Evolutionary conservation across 2,329 filamentous ascomycete genomes (phyloP).

Genomic region (Fusarium goolgardi): DNA sequence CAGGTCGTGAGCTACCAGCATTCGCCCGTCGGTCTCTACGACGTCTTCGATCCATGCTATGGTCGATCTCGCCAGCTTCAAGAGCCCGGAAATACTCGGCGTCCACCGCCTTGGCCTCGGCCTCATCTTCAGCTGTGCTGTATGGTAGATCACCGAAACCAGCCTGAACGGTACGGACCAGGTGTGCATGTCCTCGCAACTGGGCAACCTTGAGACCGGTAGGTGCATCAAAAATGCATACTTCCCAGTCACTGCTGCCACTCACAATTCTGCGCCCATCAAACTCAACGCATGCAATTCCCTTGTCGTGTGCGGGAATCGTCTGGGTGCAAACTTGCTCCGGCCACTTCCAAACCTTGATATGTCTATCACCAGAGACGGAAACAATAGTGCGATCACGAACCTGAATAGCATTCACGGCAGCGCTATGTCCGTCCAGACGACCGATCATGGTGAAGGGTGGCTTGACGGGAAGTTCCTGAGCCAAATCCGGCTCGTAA

Average conservation of each 20-base stretch:
- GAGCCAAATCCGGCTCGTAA: slow-evolving; percentile 60
- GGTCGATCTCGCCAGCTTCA: slow-evolving; percentile 61
- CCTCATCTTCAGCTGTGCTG: slow-evolving; percentile 78
- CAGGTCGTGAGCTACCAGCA: slow-evolving; percentile 78
- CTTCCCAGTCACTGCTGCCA: slow-evolving; percentile 94
- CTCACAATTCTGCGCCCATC: slow-evolving; percentile 94
- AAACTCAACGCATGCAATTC: slow-evolving; percentile 97
- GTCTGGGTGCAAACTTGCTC: slow-evolving; percentile 80
- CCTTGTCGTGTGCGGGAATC: slow-evolving; percentile 88
- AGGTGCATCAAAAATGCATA: slow-evolving; percentile 91
- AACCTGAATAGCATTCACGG: slow-evolving; percentile 96
- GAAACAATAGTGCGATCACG: slow-evolving; percentile 88
- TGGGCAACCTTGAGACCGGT: slow-evolving; percentile 91
- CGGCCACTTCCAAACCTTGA: slow-evolving; percentile 95
- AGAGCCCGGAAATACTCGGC: slow-evolving; percentile 74
- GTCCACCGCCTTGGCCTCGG: slow-evolving; percentile 79
- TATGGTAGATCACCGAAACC: slow-evolving; percentile 91
- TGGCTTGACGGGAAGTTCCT: slow-evolving; percentile 64
- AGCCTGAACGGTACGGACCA: slow-evolving; percentile 95
- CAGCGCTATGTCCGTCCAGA: slow-evolving; percentile 86
- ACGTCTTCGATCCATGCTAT: slow-evolving; percentile 49
- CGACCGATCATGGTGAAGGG: slow-evolving; percentile 82
- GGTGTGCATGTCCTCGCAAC: slow-evolving; percentile 80
- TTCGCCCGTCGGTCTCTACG: slow-evolving; percentile 64
- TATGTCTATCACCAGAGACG: slow-evolving; percentile 90